Conservation (phyloP, 2,329 filamentous ascomycete genomes). For the Orbilia quercus region DNA sequence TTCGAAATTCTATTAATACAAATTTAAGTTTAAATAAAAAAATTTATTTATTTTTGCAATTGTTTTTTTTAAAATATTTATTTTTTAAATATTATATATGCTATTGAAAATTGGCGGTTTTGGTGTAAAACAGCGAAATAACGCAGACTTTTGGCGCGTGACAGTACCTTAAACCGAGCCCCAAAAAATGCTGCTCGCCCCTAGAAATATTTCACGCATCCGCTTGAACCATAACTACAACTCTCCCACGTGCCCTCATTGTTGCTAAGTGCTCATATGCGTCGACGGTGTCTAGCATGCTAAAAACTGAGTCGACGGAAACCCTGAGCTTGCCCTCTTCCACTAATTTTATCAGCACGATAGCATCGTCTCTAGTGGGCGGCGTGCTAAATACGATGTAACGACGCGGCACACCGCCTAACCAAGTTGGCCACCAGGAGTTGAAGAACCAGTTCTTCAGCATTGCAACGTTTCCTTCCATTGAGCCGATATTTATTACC, state of each 20-base stretch:
- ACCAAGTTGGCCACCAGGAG: slow-evolving; percentile 37
- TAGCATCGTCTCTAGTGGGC: slow-evolving; percentile 22
- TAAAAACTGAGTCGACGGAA: slow-evolving; percentile 9
- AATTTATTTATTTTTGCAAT: too few species aligned
- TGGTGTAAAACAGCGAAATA: too few species aligned
- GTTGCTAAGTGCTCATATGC: slow-evolving; percentile 10
- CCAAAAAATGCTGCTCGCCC: too few species aligned
- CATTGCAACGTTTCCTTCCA: slow-evolving; percentile 7
- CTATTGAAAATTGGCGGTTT: too few species aligned
- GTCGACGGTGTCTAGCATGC: neutral
- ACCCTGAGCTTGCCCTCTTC: slow-evolving; percentile 38
- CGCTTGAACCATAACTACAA: slow-evolving; percentile 9
- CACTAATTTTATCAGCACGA: slow-evolving; percentile 15
- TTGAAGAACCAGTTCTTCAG: slow-evolving; percentile 37
- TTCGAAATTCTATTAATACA: too few species aligned
- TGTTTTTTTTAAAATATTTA: too few species aligned
- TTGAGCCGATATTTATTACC: slow-evolving; percentile 34
- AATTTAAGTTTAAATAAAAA: too few species aligned
- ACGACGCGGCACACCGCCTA: slow-evolving; percentile 36
- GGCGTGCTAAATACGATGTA: slow-evolving; percentile 44
- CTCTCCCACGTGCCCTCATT: slow-evolving; percentile 15
- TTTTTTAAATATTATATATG: too few species aligned
- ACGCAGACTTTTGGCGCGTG: too few species aligned
- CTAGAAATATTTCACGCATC: too few species aligned
- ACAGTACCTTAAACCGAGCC: too few species aligned